These are phyloP conservation scores for Lentinus brumalis DNA, from an alignment of 768 basidiomycete species.

Conservation along the genomic window DNA sequence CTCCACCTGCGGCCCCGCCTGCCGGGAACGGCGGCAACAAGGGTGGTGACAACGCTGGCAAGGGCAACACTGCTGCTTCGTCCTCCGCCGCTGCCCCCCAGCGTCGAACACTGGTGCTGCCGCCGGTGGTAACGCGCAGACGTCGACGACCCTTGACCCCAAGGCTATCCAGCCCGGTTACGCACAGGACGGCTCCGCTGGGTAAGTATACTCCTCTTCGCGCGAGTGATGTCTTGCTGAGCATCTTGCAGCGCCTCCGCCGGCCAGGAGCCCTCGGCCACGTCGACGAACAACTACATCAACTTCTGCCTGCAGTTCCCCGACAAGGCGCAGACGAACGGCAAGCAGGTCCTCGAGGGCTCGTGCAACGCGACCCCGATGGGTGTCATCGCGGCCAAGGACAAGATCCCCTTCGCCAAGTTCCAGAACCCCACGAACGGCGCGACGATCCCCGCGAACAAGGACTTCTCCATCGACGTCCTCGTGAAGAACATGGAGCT, in stretches of 20 bases:
- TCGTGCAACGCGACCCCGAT: conserved; percentile 67
- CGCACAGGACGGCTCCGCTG: conserved; percentile 50
- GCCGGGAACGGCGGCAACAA: conserved; percentile 7
- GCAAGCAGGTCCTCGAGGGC: conserved; percentile 41
- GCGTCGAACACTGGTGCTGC: conserved; percentile 15
- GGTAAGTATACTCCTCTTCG: not conserved
- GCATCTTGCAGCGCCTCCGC: conserved; percentile 25
- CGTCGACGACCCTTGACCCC: conserved; percentile 43
- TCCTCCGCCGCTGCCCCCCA: conserved; percentile 16
- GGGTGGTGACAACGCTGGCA: conserved; percentile 8
- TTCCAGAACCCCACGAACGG: conserved; percentile 53
- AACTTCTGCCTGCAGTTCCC: conserved; percentile 49
- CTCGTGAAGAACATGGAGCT: conserved; percentile 47
- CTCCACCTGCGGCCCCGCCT: conserved; percentile 16
- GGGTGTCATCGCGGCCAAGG: conserved; percentile 56
- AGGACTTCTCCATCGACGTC: conserved; percentile 56
- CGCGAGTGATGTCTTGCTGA: not conserved
- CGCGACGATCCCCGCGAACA: conserved; percentile 46
- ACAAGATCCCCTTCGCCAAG: conserved; percentile 57
- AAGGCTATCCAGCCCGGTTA: conserved; percentile 44
- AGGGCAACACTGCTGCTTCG: conserved; percentile 1
- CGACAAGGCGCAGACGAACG: conserved; percentile 47
- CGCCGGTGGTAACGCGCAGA: conserved; percentile 8
- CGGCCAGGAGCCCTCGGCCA: conserved; percentile 53
- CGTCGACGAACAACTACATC: conserved; percentile 67